Conservation (phyloP, 257 asterid species). For the Solanum microdontum region DNA sequence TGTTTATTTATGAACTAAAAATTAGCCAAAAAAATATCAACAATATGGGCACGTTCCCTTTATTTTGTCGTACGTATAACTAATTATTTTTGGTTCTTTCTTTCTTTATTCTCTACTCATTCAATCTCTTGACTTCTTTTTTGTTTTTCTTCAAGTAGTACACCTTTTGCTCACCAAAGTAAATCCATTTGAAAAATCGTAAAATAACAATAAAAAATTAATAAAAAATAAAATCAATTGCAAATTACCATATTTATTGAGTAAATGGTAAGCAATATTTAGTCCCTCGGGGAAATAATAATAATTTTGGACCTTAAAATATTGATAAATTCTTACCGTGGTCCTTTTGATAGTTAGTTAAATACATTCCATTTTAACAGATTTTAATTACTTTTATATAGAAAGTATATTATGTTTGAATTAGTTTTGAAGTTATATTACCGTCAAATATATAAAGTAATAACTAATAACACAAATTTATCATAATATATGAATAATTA, state of each 20-base stretch:
- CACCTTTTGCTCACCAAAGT: background rate
- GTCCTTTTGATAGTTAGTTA: background rate
- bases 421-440: background rate
- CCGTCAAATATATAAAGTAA: background rate
- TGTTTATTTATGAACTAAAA: background rate
- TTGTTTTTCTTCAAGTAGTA: background rate
- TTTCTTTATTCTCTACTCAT: too few relatives aligned
- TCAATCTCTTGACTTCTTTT: background rate
- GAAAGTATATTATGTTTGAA: background rate
- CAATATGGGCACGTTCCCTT: background rate
- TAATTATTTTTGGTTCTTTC: background rate
- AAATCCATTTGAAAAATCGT: too few relatives aligned
- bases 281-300: background rate
- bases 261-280: background rate
- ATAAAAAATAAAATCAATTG: background rate
- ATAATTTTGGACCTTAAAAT: background rate
- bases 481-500: background rate
- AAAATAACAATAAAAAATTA: background rate
- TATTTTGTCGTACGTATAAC: background rate
- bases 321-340: background rate
- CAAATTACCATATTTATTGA: background rate
- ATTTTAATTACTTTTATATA: background rate
- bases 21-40: background rate
- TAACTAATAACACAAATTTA: background rate
- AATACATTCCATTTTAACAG: too few relatives aligned